Percentiles rank a stretch among this genome's conserved stretches.
Conservation (phyloP, 2,329 filamentous ascomycete genomes). For the Fusarium mangiferae region DNA sequence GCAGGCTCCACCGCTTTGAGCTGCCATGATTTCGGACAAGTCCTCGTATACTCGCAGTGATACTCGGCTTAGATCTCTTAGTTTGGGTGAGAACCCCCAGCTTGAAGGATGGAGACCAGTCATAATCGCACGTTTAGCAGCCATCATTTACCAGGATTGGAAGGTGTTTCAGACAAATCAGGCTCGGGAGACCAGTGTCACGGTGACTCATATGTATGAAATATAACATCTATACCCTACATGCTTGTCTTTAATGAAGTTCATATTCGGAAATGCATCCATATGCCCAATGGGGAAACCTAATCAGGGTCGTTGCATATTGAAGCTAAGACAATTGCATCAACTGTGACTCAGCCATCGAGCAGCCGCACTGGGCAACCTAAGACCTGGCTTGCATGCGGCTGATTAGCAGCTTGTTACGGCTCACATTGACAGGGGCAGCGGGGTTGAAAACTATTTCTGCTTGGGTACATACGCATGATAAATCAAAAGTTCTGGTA, state of each 20-base stretch:
- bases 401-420: not conserved
- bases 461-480: not conserved
- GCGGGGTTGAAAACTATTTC: not conserved
- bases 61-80: too few species aligned
- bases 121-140: not conserved
- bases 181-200: not conserved
- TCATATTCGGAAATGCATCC: accelerated
- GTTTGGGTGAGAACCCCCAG: accelerated
- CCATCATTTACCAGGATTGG: too few species aligned
- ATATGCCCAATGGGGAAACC: accelerated
- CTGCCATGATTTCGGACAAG: too few species aligned
- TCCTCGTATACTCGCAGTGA: not conserved
- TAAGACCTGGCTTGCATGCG: not conserved
- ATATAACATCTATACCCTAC: not conserved
- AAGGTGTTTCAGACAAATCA: not conserved
- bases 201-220: too few species aligned
- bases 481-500: not conserved
- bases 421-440: accelerated
- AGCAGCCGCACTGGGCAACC: not conserved
- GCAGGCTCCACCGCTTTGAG: not conserved
- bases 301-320: too few species aligned
- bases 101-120: accelerated
- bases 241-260: not conserved
- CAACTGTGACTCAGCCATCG: too few species aligned
- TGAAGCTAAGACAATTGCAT: too few species aligned